These are phyloP conservation scores for Lachancea thermotolerans DNA, from an alignment of 805 yeast species.

Conservation along the genomic window DNA sequence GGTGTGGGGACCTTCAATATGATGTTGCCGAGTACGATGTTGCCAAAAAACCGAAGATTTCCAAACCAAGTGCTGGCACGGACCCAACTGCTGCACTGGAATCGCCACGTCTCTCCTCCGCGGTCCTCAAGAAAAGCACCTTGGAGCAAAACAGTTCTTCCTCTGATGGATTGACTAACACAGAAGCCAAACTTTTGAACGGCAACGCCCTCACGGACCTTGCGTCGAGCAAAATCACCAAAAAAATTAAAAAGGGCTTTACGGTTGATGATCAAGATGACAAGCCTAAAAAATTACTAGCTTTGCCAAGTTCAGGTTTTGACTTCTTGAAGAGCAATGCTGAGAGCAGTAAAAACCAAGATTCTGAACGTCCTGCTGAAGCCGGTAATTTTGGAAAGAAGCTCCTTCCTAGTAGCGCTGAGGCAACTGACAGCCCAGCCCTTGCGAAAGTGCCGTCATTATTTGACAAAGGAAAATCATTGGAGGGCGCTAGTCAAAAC, in stretches of 20 bases:
- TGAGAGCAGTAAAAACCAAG: neutral
- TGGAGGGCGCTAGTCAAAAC: no score
- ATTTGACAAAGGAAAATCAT: no score
- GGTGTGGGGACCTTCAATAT: constrained; percentile 29
- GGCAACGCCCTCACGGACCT: constrained; percentile 4
- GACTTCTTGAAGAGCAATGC: constrained; percentile 26
- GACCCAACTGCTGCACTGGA: constrained; percentile 5
- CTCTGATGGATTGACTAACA: constrained; percentile 4
- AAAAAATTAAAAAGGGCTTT: neutral
- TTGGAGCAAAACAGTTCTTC: neutral
- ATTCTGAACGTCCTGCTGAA: no score
- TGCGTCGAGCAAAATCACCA: neutral
- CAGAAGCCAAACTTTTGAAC: constrained; percentile 4
- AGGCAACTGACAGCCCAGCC: no score
- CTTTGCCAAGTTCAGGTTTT: constrained; percentile 28
- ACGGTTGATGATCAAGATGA: neutral
- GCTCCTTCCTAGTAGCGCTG: no score
- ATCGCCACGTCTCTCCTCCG: constrained; percentile 11
- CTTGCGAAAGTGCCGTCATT: no score
- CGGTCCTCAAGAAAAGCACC: constrained; percentile 2
- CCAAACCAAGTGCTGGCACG: neutral
- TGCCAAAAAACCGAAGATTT: constrained; percentile 8
- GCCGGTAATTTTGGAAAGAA: no score
- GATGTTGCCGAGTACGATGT: constrained; percentile 23
- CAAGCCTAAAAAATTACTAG: constrained; percentile 5